Conservation (phyloP, 2,329 filamentous ascomycete species). For the Aureobasidium sp. region DNA sequence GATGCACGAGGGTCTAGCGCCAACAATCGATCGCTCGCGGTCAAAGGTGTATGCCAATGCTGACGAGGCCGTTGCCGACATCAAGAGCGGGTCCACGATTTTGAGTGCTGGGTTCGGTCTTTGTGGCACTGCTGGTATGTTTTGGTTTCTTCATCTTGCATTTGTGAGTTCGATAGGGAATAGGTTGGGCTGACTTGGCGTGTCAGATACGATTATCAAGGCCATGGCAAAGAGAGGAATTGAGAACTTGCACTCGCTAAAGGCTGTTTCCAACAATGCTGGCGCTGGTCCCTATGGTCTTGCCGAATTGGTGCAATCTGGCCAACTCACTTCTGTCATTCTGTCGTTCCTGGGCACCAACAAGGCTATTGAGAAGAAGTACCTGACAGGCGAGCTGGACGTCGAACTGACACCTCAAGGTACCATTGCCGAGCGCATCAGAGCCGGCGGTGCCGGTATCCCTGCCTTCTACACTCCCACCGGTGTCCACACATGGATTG, state of each 20-base stretch:
- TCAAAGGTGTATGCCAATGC: slow-evolving; percentile 31
- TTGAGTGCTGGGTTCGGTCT: slow-evolving; percentile 79
- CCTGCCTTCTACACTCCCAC: slow-evolving; percentile 86
- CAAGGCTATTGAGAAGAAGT: slow-evolving; percentile 88
- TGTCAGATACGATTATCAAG: slow-evolving; percentile 66
- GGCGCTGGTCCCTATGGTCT: slow-evolving; percentile 65
- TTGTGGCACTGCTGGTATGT: slow-evolving; percentile 51
- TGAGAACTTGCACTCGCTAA: slow-evolving; percentile 45
- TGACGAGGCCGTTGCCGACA: slow-evolving; percentile 47
- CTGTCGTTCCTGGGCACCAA: slow-evolving; percentile 93
- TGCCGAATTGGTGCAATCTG: slow-evolving; percentile 53
- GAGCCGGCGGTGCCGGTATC: slow-evolving; percentile 79
- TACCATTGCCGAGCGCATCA: slow-evolving; percentile 81
- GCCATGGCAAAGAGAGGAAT: slow-evolving; percentile 55
- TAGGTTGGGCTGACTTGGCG: slow-evolving; percentile 28
- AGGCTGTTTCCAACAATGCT: slow-evolving; percentile 90
- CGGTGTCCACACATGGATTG: slow-evolving; percentile 52
- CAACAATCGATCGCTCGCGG: slow-evolving; percentile 20
- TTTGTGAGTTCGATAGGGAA: neutral
- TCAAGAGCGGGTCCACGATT: slow-evolving; percentile 69
- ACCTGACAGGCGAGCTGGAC: slow-evolving; percentile 78
- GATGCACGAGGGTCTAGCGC: slow-evolving; percentile 7
- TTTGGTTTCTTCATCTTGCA: neutral
- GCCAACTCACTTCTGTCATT: slow-evolving; percentile 88
- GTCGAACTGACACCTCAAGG: slow-evolving; percentile 89